These are phyloP conservation scores for Monosporascus sp. DNA, from an alignment of 2,329 filamentous ascomycete species.

Conservation along the genomic window DNA sequence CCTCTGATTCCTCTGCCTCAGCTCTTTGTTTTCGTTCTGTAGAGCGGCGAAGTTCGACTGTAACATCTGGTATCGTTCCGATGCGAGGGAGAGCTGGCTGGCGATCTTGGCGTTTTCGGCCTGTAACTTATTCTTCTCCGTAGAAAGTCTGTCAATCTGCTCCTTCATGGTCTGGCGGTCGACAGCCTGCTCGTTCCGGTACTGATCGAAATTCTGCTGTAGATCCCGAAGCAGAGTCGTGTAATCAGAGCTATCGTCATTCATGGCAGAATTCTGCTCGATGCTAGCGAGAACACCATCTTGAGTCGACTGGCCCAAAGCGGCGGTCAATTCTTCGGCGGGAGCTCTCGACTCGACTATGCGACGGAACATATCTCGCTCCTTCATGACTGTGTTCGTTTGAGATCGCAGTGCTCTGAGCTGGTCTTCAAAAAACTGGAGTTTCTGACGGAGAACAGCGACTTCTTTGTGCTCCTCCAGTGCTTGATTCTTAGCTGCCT, in stretches of 20 bases:
- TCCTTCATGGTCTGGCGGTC: constrained; percentile 79
- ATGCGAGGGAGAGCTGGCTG: constrained; percentile 76
- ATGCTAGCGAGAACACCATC: constrained; percentile 54
- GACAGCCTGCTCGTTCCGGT: constrained; percentile 76
- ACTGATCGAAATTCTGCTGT: constrained; percentile 83
- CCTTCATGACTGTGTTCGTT: constrained; percentile 88
- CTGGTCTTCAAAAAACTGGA: constrained; percentile 76
- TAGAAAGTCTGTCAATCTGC: constrained; percentile 74
- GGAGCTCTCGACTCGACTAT: constrained; percentile 72
- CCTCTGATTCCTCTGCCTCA: constrained; percentile 74
- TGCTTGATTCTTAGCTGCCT: constrained; percentile 64
- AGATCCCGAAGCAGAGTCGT: constrained; percentile 78
- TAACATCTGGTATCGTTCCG: constrained; percentile 82
- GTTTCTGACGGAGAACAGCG: constrained; percentile 64
- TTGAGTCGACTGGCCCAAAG: constrained; percentile 67
- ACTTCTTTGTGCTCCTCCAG: constrained; percentile 65
- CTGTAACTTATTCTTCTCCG: constrained; percentile 77
- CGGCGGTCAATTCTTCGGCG: constrained; percentile 57
- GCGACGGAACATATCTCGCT: constrained; percentile 95
- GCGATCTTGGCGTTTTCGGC: constrained; percentile 73
- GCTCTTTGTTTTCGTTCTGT: constrained; percentile 76
- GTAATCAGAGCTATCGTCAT: constrained; percentile 58
- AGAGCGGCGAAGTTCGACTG: constrained; percentile 81
- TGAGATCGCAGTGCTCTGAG: constrained; percentile 75
- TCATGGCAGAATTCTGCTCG: constrained; percentile 49